These are phyloP conservation scores for Trichoderma guizhouense DNA, from an alignment of 2,329 filamentous ascomycete genomes.

Conservation along the genomic window DNA sequence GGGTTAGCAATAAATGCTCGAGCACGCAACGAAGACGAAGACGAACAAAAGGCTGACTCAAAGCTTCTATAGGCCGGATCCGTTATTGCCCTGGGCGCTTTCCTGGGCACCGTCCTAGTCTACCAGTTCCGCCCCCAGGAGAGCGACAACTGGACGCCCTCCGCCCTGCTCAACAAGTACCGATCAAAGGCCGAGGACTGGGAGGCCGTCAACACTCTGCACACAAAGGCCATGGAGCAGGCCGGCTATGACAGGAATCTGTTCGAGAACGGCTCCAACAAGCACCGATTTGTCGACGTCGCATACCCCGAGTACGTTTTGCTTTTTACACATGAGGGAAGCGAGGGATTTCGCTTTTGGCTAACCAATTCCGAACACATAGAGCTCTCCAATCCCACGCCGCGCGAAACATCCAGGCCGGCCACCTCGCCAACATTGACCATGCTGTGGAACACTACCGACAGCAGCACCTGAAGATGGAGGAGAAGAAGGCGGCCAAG, in stretches of 20 bases:
- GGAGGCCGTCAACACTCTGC: constrained; percentile 51
- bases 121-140: constrained; percentile 51
- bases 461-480: constrained; percentile 51
- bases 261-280: constrained; percentile 43
- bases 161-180: constrained; percentile 45
- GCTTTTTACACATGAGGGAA: not conserved
- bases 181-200: constrained; percentile 47
- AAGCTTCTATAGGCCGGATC: constrained; percentile 44
- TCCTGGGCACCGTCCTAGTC: constrained; percentile 43
- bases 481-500: constrained; percentile 53
- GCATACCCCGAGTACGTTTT: constrained; percentile 55
- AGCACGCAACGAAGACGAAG: not conserved
- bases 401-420: constrained; percentile 53
- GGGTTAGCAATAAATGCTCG: constrained; percentile 43
- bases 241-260: constrained; percentile 57
- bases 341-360: not conserved
- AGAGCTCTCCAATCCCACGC: constrained; percentile 52
- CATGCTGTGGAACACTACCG: constrained; percentile 56
- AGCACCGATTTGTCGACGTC: constrained; percentile 49
- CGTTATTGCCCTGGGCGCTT: constrained; percentile 42
- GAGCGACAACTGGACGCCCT: constrained; percentile 45
- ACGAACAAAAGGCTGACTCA: constrained; percentile 6
- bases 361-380: not conserved
- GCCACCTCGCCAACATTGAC: constrained; percentile 52
- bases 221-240: constrained; percentile 52